These are phyloP conservation scores for Leccinum uliginosum DNA, from an alignment of 768 basidiomycete species.

Conservation along the genomic window DNA sequence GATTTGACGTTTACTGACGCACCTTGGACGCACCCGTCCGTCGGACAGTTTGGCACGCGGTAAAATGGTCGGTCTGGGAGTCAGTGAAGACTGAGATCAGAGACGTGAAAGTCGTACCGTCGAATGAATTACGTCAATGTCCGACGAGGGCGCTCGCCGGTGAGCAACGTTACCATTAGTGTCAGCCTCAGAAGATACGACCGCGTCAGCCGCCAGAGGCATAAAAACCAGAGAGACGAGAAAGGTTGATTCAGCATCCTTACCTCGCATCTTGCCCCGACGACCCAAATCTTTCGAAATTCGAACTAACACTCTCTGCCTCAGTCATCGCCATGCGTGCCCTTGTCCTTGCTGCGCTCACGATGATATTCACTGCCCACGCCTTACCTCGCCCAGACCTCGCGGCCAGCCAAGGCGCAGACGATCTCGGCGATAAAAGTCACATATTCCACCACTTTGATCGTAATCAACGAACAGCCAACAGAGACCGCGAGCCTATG, in stretches of 20 bases:
- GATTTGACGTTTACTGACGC: neutral
- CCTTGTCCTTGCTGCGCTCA: constrained; percentile 23
- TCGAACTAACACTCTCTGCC: constrained; percentile 10
- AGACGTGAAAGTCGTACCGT: neutral
- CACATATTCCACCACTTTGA: constrained; percentile 29
- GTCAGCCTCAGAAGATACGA: constrained; percentile 16
- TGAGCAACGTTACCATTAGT: neutral
- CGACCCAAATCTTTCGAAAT: neutral
- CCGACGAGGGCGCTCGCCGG: neutral
- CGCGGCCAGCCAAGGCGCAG: constrained; percentile 8
- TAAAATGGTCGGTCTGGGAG: neutral
- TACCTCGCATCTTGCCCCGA: neutral
- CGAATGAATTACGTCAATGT: neutral
- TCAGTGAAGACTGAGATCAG: neutral
- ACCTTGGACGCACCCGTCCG: too few relatives aligned
- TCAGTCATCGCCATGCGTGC: constrained; percentile 26
- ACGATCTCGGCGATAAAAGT: constrained; percentile 18
- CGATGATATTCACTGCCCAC: constrained; percentile 12
- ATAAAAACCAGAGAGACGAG: constrained; percentile 14
- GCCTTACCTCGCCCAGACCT: constrained; percentile 26
- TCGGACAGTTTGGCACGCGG: neutral
- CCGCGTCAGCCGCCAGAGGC: constrained; percentile 21
- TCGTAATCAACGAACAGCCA: constrained; percentile 25
- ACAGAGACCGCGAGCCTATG: constrained; percentile 7
- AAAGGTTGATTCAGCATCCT: neutral